phyloP scores from a whole-genome alignment of 129 eudicot species.

The Flaveria sonorensis region DNA sequence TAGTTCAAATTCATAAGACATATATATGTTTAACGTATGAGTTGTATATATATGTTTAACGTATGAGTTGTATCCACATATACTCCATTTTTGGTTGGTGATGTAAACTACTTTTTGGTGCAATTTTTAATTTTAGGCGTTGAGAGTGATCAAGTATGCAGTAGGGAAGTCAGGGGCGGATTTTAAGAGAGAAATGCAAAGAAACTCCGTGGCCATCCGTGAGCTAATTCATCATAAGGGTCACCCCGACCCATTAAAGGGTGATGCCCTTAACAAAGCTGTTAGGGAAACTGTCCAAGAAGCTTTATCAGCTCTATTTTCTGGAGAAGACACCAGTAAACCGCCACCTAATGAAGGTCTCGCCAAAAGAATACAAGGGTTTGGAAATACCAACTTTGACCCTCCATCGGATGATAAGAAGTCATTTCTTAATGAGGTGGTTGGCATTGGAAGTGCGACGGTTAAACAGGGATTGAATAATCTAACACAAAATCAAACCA shows the following conservation, averaged over 20 bases:
- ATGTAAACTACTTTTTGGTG: neutral
- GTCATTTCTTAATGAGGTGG: slow-evolving; percentile 78
- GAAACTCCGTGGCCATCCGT: slow-evolving; percentile 85
- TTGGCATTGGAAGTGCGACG: slow-evolving; percentile 77
- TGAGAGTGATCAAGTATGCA: slow-evolving; percentile 87
- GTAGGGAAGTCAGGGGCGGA: slow-evolving; percentile 96
- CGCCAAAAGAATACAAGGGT: slow-evolving; percentile 73
- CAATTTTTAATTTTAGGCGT: slow-evolving; percentile 50
- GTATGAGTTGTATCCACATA: neutral
- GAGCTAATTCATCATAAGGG: slow-evolving; percentile 89
- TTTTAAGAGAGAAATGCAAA: slow-evolving; percentile 92
- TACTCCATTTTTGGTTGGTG: neutral
- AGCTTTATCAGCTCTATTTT: slow-evolving; percentile 79
- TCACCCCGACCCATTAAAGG: slow-evolving; percentile 82
- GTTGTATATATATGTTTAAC: neutral
- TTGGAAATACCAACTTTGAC: slow-evolving; percentile 78
- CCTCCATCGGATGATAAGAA: slow-evolving; percentile 66
- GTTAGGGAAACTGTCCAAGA: slow-evolving; percentile 95
- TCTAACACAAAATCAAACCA: slow-evolving; percentile 56
- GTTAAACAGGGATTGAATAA: slow-evolving; percentile 68
- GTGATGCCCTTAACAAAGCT: slow-evolving; percentile 85
- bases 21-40: neutral
- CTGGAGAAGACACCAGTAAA: slow-evolving; percentile 72
- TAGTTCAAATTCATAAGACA: neutral
- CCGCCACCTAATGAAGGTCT: slow-evolving; percentile 72